Percentiles rank a stretch among this genome's conserved stretches.
These are phyloP conservation scores for Aurantiochytrium sp. DNA, from an alignment of 108 stramenopile genomes.

Conservation along the genomic window DNA sequence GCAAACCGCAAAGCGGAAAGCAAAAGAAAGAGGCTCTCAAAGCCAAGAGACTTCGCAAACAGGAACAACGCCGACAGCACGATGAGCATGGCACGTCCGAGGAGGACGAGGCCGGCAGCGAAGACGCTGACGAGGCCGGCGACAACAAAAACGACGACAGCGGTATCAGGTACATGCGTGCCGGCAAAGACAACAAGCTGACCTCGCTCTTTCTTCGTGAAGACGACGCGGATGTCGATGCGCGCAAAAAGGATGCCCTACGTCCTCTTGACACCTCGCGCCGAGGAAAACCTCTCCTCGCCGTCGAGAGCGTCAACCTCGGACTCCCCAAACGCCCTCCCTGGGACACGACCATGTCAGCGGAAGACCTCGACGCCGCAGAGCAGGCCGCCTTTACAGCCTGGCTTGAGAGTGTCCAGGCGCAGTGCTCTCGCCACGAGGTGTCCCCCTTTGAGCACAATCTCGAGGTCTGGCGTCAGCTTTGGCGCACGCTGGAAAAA, in stretches of 20 bases:
- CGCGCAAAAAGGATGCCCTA: neutral
- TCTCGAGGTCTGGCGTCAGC: conserved; percentile 93
- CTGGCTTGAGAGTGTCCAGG: neutral
- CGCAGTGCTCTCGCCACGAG: neutral
- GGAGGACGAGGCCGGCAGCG: neutral
- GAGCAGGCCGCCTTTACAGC: neutral
- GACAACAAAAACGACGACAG: too few species aligned
- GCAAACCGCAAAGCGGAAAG: conserved; percentile 19
- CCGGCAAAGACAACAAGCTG: neutral
- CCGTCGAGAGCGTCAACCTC: neutral
- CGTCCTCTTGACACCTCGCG: neutral
- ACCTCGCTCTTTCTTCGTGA: conserved; percentile 9
- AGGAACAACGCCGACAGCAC: neutral
- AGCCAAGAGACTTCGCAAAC: neutral
- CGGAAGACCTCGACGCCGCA: neutral
- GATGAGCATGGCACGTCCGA: neutral
- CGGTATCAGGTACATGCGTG: neutral
- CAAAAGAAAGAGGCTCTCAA: conserved; percentile 24
- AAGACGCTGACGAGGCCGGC: neutral
- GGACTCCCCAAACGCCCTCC: neutral
- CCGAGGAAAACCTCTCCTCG: neutral
- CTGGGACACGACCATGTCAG: neutral
- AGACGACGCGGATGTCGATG: neutral
- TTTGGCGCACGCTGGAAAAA: conserved; percentile 92
- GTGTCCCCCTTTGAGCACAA: conserved; percentile 96